Conservation (phyloP, 2,329 filamentous ascomycete genomes). For the Beauveria sp. region DNA sequence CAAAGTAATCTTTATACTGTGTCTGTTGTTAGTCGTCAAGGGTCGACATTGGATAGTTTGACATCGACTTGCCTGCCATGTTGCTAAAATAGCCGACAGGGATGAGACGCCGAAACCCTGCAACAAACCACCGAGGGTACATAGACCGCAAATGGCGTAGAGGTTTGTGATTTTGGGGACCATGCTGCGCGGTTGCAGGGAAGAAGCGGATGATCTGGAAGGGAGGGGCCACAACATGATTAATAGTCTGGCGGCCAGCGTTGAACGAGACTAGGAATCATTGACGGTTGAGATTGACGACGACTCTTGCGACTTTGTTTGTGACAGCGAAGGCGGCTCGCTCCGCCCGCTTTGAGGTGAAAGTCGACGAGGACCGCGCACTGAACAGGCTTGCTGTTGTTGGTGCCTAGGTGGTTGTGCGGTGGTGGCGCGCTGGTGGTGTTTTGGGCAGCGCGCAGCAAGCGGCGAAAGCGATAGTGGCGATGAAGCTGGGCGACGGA, state of each 20-base stretch:
- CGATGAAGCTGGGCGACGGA: neutral
- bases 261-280: neutral
- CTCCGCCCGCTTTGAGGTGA: constrained; percentile 1
- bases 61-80: constrained; percentile 20
- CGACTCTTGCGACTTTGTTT: neutral
- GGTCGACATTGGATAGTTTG: neutral
- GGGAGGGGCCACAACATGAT: constrained; percentile 4
- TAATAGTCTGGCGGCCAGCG: neutral
- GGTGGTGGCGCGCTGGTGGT: neutral
- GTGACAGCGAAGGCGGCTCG: neutral
- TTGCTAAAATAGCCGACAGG: constrained; percentile 45
- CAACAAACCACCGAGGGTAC: constrained; percentile 26
- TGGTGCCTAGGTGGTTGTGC: neutral
- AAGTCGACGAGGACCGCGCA: neutral
- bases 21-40: neutral
- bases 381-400: neutral
- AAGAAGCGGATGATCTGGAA: neutral
- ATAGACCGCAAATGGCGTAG: constrained; percentile 17
- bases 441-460: neutral
- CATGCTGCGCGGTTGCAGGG: neutral
- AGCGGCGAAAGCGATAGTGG: neutral
- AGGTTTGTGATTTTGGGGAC: constrained; percentile 16
- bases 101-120: constrained; percentile 48
- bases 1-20: constrained; percentile 40
- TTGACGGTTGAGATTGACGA: neutral